Conservation (phyloP, 2,329 filamentous ascomycete species). For the Diaporthe vaccinii region DNA sequence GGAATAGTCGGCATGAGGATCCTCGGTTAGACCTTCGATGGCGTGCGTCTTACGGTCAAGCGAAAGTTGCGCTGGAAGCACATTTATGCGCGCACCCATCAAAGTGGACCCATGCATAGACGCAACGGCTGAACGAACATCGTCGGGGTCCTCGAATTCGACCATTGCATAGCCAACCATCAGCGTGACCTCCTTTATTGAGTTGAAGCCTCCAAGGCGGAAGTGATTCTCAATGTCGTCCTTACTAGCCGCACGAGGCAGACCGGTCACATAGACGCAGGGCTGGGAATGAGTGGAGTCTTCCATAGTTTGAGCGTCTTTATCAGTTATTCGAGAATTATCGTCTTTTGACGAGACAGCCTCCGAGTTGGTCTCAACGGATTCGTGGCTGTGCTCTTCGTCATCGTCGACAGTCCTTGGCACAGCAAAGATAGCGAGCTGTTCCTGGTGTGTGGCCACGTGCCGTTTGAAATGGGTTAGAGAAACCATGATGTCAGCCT, state of each 20-base stretch:
- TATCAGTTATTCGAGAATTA: neutral
- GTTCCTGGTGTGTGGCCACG: conserved; percentile 7
- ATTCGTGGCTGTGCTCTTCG: neutral
- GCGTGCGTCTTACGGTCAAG: accelerated
- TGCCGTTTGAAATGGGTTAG: conserved; percentile 6
- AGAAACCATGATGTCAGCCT: neutral
- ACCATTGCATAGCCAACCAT: neutral
- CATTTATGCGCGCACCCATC: neutral
- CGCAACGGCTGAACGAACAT: neutral
- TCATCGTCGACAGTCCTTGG: neutral
- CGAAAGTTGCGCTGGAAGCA: neutral
- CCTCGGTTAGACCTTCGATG: neutral
- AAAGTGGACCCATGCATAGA: neutral
- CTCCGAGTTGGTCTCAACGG: neutral
- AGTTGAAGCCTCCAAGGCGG: too few species aligned
- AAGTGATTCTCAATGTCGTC: neutral
- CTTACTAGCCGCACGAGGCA: neutral
- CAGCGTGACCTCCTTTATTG: neutral
- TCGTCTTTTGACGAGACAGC: neutral
- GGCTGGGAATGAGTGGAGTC: neutral
- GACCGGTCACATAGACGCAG: neutral
- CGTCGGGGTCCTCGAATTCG: neutral
- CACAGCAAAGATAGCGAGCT: neutral
- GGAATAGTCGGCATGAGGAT: neutral
- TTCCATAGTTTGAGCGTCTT: neutral